These are phyloP conservation scores for Thalassiosira profunda DNA, from an alignment of 108 stramenopile species.

Conservation along the genomic window DNA sequence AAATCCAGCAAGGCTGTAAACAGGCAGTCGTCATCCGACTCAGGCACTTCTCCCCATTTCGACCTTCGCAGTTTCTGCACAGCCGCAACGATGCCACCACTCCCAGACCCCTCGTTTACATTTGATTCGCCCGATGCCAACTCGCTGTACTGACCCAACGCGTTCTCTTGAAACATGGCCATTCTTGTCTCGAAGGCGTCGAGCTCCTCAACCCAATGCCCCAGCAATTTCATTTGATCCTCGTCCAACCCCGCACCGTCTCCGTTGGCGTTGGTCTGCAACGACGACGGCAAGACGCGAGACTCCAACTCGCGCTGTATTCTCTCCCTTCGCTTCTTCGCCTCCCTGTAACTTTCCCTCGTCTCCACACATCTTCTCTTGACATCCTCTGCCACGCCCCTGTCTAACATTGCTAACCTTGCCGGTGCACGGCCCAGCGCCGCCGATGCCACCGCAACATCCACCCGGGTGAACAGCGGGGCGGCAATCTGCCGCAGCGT, in stretches of 20 bases:
- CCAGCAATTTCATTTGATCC: slow-evolving; percentile 58
- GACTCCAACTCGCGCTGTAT: slow-evolving; percentile 55
- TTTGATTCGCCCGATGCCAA: slow-evolving; percentile 9
- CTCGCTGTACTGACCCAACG: slow-evolving; percentile 30
- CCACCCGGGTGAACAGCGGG: slow-evolving; percentile 73
- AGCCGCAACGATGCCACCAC: slow-evolving; percentile 8
- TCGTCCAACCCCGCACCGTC: slow-evolving; percentile 38
- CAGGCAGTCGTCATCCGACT: slow-evolving; percentile 37
- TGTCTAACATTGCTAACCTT: slow-evolving; percentile 72
- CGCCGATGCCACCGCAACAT: slow-evolving; percentile 67
- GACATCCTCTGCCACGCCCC: slow-evolving; percentile 43
- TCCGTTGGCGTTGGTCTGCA: slow-evolving; percentile 10
- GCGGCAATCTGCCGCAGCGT: slow-evolving; percentile 50
- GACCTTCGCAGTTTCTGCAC: slow-evolving; percentile 10
- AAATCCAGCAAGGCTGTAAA: slow-evolving; percentile 58
- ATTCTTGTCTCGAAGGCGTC: slow-evolving; percentile 69
- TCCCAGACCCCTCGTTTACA: neutral
- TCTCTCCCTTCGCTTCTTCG: slow-evolving; percentile 36
- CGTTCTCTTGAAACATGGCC: slow-evolving; percentile 33
- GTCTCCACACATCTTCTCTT: slow-evolving; percentile 18
- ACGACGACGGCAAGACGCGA: slow-evolving; percentile 52
- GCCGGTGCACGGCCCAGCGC: slow-evolving; percentile 55
- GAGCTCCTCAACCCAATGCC: slow-evolving; percentile 81
- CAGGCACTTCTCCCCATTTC: slow-evolving; percentile 26
- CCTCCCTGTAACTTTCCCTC: slow-evolving; percentile 39